Percentiles rank a stretch among this genome's conserved stretches.
phyloP scores from a whole-genome alignment of 805 yeast genomes.

The Vanderwaltozyma polyspora region DNA sequence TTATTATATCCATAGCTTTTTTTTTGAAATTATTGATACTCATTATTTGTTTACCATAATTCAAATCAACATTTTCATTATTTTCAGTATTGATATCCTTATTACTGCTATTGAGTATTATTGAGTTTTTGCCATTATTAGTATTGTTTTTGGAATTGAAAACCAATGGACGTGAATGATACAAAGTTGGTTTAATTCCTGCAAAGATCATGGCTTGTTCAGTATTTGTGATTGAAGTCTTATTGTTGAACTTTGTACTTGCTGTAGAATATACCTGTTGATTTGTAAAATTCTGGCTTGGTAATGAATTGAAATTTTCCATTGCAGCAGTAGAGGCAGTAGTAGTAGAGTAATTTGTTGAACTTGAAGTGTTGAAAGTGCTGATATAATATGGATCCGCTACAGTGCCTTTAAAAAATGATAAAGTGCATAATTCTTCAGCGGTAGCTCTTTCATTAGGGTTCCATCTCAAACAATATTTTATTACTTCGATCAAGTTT shows the following conservation, averaged over 20 bases:
- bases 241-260: conserved; percentile 1
- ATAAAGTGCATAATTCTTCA: conserved; percentile 35
- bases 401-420: conserved; percentile 43
- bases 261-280: not conserved
- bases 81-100: conserved; percentile 1
- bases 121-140: not conserved
- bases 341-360: too few species aligned
- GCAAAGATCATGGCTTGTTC: conserved; percentile 21
- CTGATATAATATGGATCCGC: conserved; percentile 2
- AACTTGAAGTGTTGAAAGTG: too few species aligned
- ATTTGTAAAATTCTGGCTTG: not conserved
- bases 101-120: not conserved
- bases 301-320: not conserved
- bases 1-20: not conserved
- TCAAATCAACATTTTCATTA: not conserved
- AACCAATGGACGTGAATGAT: conserved; percentile 7
- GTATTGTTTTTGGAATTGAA: conserved; percentile 5
- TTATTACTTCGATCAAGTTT: conserved; percentile 29
- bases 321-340: conserved; percentile 1
- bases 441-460: conserved; percentile 54
- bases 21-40: not conserved
- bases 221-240: too few species aligned
- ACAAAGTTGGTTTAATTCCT: conserved; percentile 9
- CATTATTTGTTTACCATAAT: not conserved
- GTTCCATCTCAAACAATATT: conserved; percentile 58